These are phyloP conservation scores for Diplodia intermedia DNA, from an alignment of 2,329 filamentous ascomycete species.

Conservation along the genomic window DNA sequence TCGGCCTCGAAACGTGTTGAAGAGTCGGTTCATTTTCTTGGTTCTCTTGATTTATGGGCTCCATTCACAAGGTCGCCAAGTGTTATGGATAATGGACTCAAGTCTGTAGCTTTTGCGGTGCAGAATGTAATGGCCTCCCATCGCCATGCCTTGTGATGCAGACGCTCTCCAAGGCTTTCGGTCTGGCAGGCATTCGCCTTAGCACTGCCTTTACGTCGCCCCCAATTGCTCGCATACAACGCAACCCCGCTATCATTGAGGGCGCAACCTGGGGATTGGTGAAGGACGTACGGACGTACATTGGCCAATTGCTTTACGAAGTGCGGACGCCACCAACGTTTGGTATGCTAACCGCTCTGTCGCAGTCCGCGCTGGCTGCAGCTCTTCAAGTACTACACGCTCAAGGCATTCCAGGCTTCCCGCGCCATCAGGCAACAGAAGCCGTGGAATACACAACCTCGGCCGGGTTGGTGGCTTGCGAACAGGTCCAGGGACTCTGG, in stretches of 20 bases:
- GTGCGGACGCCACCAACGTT: conserved; percentile 7
- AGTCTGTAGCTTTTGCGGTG: no score
- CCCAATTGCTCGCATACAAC: conserved; percentile 70
- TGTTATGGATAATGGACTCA: no score
- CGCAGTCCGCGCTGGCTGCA: conserved; percentile 56
- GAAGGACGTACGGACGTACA: neutral
- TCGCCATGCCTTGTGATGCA: conserved; percentile 73
- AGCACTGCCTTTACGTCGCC: conserved; percentile 82
- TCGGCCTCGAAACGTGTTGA: no score
- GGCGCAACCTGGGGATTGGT: no score
- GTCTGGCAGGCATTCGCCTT: conserved; percentile 89
- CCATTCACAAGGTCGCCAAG: no score
- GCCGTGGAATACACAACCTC: conserved; percentile 15
- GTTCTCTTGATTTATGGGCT: no score
- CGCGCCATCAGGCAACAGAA: conserved; percentile 29
- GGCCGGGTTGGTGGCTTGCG: conserved; percentile 1
- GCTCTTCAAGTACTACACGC: conserved; percentile 57
- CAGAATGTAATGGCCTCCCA: no score
- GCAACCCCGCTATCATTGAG: no score
- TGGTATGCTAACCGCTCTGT: conserved; percentile 51
- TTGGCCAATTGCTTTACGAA: conserved; percentile 5
- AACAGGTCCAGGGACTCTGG: conserved; percentile 21
- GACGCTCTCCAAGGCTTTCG: conserved; percentile 97
- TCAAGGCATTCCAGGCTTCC: conserved; percentile 31
- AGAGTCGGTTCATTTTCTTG: no score